These are phyloP conservation scores for Amanita pseudoporphyria DNA, from an alignment of 768 basidiomycete genomes.

Conservation along the genomic window DNA sequence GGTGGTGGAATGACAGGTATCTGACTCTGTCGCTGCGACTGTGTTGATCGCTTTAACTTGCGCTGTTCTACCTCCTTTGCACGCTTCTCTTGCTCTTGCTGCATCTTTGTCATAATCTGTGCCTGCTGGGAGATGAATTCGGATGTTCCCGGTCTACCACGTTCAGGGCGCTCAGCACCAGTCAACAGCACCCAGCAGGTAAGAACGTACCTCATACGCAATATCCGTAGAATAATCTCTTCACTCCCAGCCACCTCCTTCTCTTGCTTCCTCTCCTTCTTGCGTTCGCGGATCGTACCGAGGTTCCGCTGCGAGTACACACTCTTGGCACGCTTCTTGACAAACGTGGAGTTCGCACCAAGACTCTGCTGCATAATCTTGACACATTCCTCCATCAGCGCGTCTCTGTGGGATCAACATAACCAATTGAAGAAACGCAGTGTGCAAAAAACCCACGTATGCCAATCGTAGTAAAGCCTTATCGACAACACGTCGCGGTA, in stretches of 20 bases:
- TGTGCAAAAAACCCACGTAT: conserved; percentile 46
- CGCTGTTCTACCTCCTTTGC: conserved; percentile 50
- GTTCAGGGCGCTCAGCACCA: not conserved
- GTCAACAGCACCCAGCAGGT: not conserved
- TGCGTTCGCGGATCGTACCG: conserved; percentile 91
- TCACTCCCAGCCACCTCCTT: conserved; percentile 64
- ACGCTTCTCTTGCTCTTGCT: conserved; percentile 73
- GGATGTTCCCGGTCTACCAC: conserved; percentile 56
- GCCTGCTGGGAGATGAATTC: conserved; percentile 88
- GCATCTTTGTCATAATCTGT: conserved; percentile 73
- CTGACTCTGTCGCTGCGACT: conserved; percentile 14
- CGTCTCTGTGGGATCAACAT: conserved; percentile 40
- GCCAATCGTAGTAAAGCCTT: conserved; percentile 94
- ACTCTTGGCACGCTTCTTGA: conserved; percentile 88
- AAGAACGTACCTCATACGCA: conserved; percentile 76
- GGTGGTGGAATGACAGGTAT: conserved; percentile 31
- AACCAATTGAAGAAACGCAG: conserved; percentile 2
- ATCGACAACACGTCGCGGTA: conserved; percentile 88
- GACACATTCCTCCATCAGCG: conserved; percentile 90
- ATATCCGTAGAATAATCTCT: conserved; percentile 89
- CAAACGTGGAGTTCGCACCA: conserved; percentile 50
- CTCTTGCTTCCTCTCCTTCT: conserved; percentile 83
- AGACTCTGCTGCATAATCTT: conserved; percentile 89
- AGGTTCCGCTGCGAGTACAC: conserved; percentile 90
- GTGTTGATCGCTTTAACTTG: conserved; percentile 42